A percentile compares a stretch with the other conserved stretches of the same genome.
phyloP scores from a whole-genome alignment of 2,329 filamentous ascomycete genomes.

The Exophiala sideris region DNA sequence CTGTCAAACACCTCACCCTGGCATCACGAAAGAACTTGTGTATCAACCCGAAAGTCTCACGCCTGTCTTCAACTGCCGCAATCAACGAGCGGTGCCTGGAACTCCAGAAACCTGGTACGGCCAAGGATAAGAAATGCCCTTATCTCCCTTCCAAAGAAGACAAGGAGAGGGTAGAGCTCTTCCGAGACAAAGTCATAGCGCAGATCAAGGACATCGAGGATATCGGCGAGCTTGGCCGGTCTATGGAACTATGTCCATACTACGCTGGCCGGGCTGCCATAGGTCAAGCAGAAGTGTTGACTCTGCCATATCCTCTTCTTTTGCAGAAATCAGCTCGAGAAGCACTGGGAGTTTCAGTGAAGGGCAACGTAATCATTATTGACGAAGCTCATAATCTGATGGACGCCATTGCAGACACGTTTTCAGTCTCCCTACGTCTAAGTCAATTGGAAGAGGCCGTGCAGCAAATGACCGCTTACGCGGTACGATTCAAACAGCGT shows the following conservation, averaged over 20 bases:
- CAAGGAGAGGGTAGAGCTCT: slow-evolving; percentile 67
- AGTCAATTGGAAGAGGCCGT: slow-evolving; percentile 69
- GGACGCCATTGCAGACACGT: slow-evolving; percentile 84
- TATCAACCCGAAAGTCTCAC: slow-evolving; percentile 79
- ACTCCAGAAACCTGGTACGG: slow-evolving; percentile 68
- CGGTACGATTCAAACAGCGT: slow-evolving; percentile 81
- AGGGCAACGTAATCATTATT: slow-evolving; percentile 87
- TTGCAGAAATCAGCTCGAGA: slow-evolving; percentile 84
- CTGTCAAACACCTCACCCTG: slow-evolving; percentile 74
- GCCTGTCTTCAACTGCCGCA: slow-evolving; percentile 66
- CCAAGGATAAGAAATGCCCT: slow-evolving; percentile 66
- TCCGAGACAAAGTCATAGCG: slow-evolving; percentile 79
- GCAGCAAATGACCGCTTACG: slow-evolving; percentile 74
- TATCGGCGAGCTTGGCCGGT: slow-evolving; percentile 71
- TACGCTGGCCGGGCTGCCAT: slow-evolving; percentile 88
- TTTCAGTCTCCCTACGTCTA: slow-evolving; percentile 73
- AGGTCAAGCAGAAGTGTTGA: slow-evolving; percentile 80
- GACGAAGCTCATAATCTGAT: slow-evolving; percentile 98
- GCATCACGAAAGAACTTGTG: slow-evolving; percentile 85
- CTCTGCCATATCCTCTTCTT: slow-evolving; percentile 85
- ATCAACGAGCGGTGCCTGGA: slow-evolving; percentile 95
- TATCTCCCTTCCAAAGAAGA: slow-evolving; percentile 78
- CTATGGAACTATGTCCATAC: slow-evolving; percentile 83
- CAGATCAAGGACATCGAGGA: slow-evolving; percentile 93
- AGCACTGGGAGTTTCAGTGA: slow-evolving; percentile 78